Base-by-base conservation (phyloP, 2,329 filamentous ascomycete species). In the Aspergillus sp. region DNA sequence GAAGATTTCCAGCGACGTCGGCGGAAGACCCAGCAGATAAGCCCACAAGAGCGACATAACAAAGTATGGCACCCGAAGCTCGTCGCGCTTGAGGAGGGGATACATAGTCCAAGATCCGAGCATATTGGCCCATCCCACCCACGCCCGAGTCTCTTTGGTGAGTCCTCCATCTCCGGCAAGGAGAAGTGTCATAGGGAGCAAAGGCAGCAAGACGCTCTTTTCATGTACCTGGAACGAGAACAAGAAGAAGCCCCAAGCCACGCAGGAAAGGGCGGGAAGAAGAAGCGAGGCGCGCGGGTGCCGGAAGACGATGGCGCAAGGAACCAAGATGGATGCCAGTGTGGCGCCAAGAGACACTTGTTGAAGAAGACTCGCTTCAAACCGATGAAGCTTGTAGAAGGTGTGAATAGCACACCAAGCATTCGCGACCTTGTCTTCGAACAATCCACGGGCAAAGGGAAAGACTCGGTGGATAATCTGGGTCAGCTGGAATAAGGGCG, bases 171-270 rank as follows among this genome's bases (percentile, higher is more conserved):
- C 86, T 16, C 90, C 88, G 16, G 90, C 90, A 45, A 99, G 82
- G 5, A 98, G 82, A 6, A 97, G 78, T 0, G 93, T 98, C 90
- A 96, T 96, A 0, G 95, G 95, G 73, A 98, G 85, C 51, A 99
- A 81, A 1, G 95, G 96, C 2, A 99, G 84, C 5, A 99, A 82
- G 0, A 96, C 92, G 65, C 93, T 97, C 83, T 99, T 99, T 79
- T 99, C 95, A 70, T 99, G 95, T 0, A 99, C 96, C 73, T 99
- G 95, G 74, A 96, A 99, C 69, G 92, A 96, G 79, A 96, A 98
- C 16, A 99, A 82, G 75, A 98, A 99, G 81, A 99, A 99, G 0
- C 90, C 94, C 95, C 95, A 99, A 2, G 93, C 90, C 0, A 91
- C 92, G 1, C 90, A 84, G 1, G 93, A 89, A 59, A 98, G 86